Conservation (phyloP, 2,329 filamentous ascomycete genomes). For the Cordyceps fumosorosea region DNA sequence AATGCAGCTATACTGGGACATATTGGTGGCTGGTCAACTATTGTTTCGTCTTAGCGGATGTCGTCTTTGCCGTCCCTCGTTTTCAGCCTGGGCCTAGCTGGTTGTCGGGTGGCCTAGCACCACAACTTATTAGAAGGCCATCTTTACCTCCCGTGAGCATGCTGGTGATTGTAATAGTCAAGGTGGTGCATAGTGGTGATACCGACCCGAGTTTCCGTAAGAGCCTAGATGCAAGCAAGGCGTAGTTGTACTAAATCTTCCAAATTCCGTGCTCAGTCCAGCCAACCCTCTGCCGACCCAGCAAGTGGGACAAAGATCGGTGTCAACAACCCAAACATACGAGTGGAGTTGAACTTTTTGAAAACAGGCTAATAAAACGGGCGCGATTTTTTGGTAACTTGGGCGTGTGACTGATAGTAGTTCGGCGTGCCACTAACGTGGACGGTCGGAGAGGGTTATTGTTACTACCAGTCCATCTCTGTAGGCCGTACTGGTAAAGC, state of each 20-base stretch:
- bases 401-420: not conserved
- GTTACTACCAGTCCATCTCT: not conserved
- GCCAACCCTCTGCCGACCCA: not conserved
- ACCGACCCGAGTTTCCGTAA: too few species aligned
- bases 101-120: not conserved
- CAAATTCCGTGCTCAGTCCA: too few species aligned
- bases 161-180: too few species aligned
- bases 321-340: not conserved
- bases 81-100: not conserved
- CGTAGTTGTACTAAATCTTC: too few species aligned
- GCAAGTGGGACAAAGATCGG: constrained; percentile 6
- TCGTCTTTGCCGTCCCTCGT: not conserved
- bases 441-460: not conserved
- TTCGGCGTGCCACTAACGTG: not conserved
- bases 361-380: not conserved
- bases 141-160: too few species aligned
- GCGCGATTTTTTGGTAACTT: not conserved
- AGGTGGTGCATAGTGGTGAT: too few species aligned
- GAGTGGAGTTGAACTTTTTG: not conserved
- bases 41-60: not conserved
- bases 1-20: not conserved
- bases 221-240: too few species aligned
- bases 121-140: too few species aligned
- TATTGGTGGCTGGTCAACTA: not conserved
- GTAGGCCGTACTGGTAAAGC: not conserved